Conservation (phyloP, 2,329 filamentous ascomycete species). For the Colletotrichum truncatum region DNA sequence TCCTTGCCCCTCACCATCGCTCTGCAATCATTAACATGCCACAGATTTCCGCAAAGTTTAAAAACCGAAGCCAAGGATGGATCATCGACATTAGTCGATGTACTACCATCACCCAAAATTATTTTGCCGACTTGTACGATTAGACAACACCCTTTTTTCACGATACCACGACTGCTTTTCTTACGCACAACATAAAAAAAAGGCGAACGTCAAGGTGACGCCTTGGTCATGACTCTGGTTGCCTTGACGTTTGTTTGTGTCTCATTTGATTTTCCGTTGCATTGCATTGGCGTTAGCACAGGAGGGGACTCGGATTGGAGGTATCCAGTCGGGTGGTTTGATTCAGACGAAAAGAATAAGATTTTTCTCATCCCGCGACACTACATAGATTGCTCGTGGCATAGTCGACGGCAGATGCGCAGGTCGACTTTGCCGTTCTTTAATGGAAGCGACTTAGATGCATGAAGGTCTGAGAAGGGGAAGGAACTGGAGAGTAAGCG, state of each 20-base stretch:
- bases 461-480: background rate
- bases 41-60: conserved; percentile 68
- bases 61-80: conserved; percentile 21
- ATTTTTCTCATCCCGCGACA: conserved; percentile 48
- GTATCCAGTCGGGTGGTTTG: conserved; percentile 39
- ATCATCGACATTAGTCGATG: conserved; percentile 23
- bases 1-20: background rate
- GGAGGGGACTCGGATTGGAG: conserved; percentile 31
- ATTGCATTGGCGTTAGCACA: conserved; percentile 68
- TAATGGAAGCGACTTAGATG: conserved; percentile 30
- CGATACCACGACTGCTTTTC: conserved; percentile 58
- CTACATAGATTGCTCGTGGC: conserved; percentile 50
- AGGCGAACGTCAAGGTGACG: conserved; percentile 14
- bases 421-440: conserved; percentile 29
- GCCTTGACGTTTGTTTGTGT: conserved; percentile 30
- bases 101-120: conserved; percentile 30
- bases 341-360: conserved; percentile 45
- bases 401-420: conserved; percentile 29
- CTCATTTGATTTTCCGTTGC: conserved; percentile 52
- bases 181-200: conserved; percentile 27
- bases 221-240: background rate
- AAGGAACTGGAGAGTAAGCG: too few species aligned
- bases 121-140: conserved; percentile 47
- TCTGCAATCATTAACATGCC: conserved; percentile 17
- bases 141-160: conserved; percentile 49